phyloP scores from a whole-genome alignment of 106 monocot species.

The Acanthochlamys bracteata region DNA sequence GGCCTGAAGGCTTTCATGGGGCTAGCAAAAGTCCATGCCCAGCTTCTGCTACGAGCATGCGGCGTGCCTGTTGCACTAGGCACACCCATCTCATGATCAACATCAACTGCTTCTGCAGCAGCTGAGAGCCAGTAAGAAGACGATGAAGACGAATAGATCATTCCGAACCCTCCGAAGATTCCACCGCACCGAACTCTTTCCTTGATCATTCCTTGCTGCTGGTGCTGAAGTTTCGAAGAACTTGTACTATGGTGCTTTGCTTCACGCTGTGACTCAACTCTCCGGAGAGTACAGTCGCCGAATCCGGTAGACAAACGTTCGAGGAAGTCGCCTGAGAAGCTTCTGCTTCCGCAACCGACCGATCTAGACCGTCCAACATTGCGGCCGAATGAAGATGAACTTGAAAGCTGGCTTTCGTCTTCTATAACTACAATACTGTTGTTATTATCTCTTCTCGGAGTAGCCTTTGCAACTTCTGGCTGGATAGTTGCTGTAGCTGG shows the following conservation, averaged over 20 bases:
- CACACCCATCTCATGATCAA: slow-evolving; percentile 3
- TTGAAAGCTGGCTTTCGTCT: slow-evolving; percentile 24
- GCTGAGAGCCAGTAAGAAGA: slow-evolving; percentile 31
- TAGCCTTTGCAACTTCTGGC: no score
- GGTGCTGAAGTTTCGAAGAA: slow-evolving; percentile 1
- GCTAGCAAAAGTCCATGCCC: slow-evolving; percentile 70
- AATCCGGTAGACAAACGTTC: slow-evolving; percentile 31
- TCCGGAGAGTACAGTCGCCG: slow-evolving; percentile 34
- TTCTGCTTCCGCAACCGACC: slow-evolving; percentile 37
- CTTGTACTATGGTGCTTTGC: slow-evolving; percentile 2
- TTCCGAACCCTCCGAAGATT: slow-evolving; percentile 47
- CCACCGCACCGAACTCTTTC: slow-evolving; percentile 54
- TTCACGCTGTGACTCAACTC: slow-evolving; percentile 39
- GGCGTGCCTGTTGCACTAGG: slow-evolving; percentile 2
- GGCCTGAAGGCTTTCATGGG: slow-evolving; percentile 56
- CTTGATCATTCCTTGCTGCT: slow-evolving; percentile 16
- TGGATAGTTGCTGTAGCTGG: no score
- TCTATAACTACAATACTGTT: not conserved
- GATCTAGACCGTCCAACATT: slow-evolving; percentile 35
- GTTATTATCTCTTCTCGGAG: no score
- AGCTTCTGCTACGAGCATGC: slow-evolving; percentile 25
- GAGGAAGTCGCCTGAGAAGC: slow-evolving; percentile 35
- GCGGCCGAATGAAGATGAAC: slow-evolving; percentile 12
- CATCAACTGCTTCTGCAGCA: slow-evolving; percentile 10
- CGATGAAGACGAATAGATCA: slow-evolving; percentile 29